Conservation (phyloP, 2,329 filamentous ascomycete species). For the Penicillium decumbens region DNA sequence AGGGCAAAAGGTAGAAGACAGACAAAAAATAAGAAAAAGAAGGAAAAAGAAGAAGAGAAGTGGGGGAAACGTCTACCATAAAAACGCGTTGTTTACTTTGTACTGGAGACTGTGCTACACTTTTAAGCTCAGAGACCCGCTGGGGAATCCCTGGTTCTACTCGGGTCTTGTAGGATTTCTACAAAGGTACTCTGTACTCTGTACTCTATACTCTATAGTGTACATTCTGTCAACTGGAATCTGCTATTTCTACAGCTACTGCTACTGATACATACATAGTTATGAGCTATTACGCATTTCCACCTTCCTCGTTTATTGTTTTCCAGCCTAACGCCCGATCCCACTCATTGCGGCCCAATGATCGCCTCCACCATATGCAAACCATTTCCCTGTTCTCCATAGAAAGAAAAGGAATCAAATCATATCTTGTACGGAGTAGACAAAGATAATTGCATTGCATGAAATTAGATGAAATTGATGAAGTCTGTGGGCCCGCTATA, state of each 20-base stretch:
- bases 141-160: conserved; percentile 14
- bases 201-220: not conserved
- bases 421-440: not conserved
- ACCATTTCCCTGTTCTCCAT: not conserved
- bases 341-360: conserved; percentile 22
- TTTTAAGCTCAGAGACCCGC: conserved; percentile 19
- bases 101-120: not conserved
- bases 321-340: conserved; percentile 14
- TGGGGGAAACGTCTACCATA: conserved; percentile 10
- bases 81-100: not conserved
- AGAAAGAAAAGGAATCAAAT: not conserved
- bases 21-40: conserved; percentile 10
- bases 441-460: not conserved
- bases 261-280: no score
- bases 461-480: no score
- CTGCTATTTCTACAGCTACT: no score
- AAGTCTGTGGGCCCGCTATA: no score
- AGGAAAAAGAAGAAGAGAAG: not conserved
- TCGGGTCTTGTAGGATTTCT: not conserved
- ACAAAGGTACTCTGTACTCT: no score
- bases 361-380: conserved; percentile 13
- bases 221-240: not conserved
- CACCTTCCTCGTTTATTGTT: not conserved
- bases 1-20: conserved; percentile 4
- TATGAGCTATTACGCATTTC: not conserved